Percentiles rank a stretch among this genome's conserved stretches.
Evolutionary conservation across 768 basidiomycete genomes (phyloP).

Genomic region (Candolleomyces eurysporus): DNA sequence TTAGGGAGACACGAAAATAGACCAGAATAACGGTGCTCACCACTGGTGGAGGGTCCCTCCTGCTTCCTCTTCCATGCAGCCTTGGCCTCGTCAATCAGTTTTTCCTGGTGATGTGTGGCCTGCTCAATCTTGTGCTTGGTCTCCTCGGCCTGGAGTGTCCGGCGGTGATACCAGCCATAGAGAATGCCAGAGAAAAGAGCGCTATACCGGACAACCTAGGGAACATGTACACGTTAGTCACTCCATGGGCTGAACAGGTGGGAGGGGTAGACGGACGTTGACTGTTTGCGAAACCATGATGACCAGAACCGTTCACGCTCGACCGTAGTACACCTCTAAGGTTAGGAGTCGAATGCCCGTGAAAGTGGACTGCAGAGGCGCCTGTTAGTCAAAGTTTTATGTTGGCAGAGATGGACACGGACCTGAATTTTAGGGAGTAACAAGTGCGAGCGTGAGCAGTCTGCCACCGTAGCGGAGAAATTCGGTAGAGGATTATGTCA

Average conservation of each 20-base stretch:
- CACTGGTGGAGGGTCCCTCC: slow-evolving; percentile 47
- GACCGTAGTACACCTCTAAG: slow-evolving; percentile 26
- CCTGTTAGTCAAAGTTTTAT: background rate
- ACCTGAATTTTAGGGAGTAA: slow-evolving; percentile 34
- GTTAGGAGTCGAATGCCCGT: slow-evolving; percentile 25
- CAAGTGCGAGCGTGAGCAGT: slow-evolving; percentile 20
- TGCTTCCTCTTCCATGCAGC: slow-evolving; percentile 87
- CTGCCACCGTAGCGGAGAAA: slow-evolving; percentile 35
- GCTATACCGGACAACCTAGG: slow-evolving; percentile 90
- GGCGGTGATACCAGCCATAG: slow-evolving; percentile 92
- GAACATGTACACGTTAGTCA: background rate
- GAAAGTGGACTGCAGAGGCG: slow-evolving; percentile 9
- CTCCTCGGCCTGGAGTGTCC: slow-evolving; percentile 80
- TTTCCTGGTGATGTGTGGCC: slow-evolving; percentile 70
- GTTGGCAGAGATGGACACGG: slow-evolving; percentile 9
- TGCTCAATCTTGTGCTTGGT: slow-evolving; percentile 74
- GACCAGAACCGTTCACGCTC: slow-evolving; percentile 24
- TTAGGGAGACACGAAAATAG: slow-evolving; percentile 3
- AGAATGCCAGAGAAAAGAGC: slow-evolving; percentile 83
- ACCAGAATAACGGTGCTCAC: slow-evolving; percentile 41
- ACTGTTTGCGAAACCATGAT: slow-evolving; percentile 72
- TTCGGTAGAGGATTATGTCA: slow-evolving; percentile 45
- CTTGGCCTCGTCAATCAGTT: slow-evolving; percentile 82
- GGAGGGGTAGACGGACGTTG: slow-evolving; percentile 52
- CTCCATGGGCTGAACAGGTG: background rate